Evolutionary conservation across 495 filamentous ascomycete genomes (phyloP).

Genomic region (Penicillium antarcticum): DNA sequence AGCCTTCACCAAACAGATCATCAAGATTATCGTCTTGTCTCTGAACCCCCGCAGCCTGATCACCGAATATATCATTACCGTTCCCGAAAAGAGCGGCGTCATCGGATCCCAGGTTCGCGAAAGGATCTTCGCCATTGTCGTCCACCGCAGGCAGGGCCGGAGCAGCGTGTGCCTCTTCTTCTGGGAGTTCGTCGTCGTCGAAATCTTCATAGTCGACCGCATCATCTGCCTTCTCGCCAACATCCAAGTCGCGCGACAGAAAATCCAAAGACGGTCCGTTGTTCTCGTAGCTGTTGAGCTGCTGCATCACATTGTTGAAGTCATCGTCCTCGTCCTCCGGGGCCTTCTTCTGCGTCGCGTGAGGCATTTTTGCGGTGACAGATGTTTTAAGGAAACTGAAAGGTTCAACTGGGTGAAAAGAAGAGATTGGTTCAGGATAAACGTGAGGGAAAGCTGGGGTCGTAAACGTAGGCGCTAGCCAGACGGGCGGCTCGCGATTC

Average conservation of each 20-base stretch:
- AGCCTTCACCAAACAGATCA: conserved; percentile 54
- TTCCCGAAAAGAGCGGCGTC: conserved; percentile 53
- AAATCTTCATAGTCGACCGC: conserved; percentile 88
- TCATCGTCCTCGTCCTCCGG: conserved; percentile 39
- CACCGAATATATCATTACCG: conserved; percentile 43
- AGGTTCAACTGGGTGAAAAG: not conserved
- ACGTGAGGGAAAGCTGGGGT: not conserved
- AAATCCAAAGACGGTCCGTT: conserved; percentile 40
- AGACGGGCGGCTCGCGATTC: conserved; percentile 1
- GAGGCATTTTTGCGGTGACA: conserved; percentile 37
- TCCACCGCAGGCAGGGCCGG: conserved; percentile 8
- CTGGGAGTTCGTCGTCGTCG: conserved; percentile 65
- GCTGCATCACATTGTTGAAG: conserved; percentile 50
- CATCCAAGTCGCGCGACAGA: conserved; percentile 49
- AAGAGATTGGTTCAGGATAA: not conserved
- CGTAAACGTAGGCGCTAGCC: conserved; percentile 3
- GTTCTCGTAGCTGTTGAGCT: conserved; percentile 41
- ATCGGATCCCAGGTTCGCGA: conserved; percentile 26
- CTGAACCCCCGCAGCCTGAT: conserved; percentile 29
- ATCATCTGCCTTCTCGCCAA: conserved; percentile 73
- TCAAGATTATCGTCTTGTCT: conserved; percentile 42
- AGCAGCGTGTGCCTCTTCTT: conserved; percentile 52
- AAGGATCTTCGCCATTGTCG: conserved; percentile 16
- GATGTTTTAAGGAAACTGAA: not conserved
- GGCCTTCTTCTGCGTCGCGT: conserved; percentile 37